Evolutionary conservation across 768 basidiomycete genomes (phyloP).

Genomic region (Trametes coccinea): DNA sequence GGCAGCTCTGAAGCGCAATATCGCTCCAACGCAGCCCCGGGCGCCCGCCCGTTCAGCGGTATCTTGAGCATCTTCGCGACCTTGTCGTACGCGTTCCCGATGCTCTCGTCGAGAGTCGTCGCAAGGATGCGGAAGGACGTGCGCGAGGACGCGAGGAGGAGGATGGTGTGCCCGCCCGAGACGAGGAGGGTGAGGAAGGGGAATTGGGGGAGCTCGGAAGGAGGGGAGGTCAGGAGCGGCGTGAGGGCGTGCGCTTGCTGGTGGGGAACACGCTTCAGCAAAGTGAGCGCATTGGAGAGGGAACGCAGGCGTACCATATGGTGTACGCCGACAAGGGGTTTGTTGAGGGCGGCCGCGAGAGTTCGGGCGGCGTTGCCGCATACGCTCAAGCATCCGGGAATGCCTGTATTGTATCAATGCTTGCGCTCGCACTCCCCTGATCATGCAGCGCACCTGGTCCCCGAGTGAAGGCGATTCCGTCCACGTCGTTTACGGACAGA

Average conservation of each 20-base stretch:
- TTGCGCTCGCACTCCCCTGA: background rate
- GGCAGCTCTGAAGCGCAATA: slow-evolving; percentile 49
- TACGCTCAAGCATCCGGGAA: slow-evolving; percentile 78
- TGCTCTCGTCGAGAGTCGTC: slow-evolving; percentile 70
- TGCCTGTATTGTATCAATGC: slow-evolving; percentile 44
- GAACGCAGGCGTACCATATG: slow-evolving; percentile 72
- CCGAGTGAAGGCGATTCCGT: slow-evolving; percentile 89
- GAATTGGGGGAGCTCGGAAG: slow-evolving; percentile 50
- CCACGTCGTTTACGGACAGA: slow-evolving; percentile 59
- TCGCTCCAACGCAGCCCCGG: slow-evolving; percentile 79
- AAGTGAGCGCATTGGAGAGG: background rate
- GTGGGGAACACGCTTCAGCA: background rate
- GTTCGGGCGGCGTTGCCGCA: slow-evolving; percentile 83
- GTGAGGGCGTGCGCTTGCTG: slow-evolving; percentile 95
- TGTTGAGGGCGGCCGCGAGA: slow-evolving; percentile 72
- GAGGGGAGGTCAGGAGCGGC: slow-evolving; percentile 63
- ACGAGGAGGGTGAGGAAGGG: slow-evolving; percentile 89
- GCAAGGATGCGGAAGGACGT: slow-evolving; percentile 68
- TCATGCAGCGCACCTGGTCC: slow-evolving; percentile 59
- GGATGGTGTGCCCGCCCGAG: slow-evolving; percentile 93
- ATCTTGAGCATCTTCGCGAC: slow-evolving; percentile 69
- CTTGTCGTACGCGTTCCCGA: slow-evolving; percentile 85
- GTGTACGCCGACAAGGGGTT: slow-evolving; percentile 88
- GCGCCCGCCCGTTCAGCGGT: slow-evolving; percentile 52
- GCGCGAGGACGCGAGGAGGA: slow-evolving; percentile 68